Conservation (phyloP, 106 monocot genomes). For the Dendrobium huoshanense region DNA sequence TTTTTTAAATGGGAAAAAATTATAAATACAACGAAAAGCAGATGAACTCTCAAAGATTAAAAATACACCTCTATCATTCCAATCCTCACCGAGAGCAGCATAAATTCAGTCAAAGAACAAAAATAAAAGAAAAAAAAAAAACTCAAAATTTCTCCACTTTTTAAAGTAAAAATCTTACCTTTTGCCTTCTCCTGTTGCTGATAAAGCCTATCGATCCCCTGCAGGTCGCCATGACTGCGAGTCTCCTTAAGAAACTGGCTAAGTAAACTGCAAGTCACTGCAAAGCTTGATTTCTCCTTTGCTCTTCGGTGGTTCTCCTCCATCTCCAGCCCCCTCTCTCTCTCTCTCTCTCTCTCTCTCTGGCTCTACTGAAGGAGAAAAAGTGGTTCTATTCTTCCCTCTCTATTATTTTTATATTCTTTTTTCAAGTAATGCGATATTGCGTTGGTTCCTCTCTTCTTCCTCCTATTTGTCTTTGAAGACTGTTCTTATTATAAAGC, state of each 20-base stretch:
- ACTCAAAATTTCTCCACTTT: too few species aligned
- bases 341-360: background rate
- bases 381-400: too few species aligned
- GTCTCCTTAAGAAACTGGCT: conserved; percentile 67
- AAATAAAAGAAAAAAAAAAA: background rate
- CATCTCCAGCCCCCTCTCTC: background rate
- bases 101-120: background rate
- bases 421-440: too few species aligned
- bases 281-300: conserved; percentile 26
- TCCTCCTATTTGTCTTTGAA: background rate
- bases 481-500: background rate
- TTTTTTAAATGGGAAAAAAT: too few species aligned
- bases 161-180: background rate
- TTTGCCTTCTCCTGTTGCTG: background rate
- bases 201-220: too few species aligned
- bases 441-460: background rate
- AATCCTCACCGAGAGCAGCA: background rate
- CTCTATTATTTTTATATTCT: too few species aligned
- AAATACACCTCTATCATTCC: too few species aligned
- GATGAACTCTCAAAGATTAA: too few species aligned
- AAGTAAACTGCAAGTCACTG: conserved; percentile 47
- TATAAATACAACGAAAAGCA: too few species aligned
- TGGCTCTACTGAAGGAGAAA: too few species aligned
- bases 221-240: conserved; percentile 23
- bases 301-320: conserved; percentile 9